Percentiles rank a stretch among this genome's conserved stretches.
Conservation (phyloP, 2,329 filamentous ascomycete species). For the Amauroascus verrucosus region DNA sequence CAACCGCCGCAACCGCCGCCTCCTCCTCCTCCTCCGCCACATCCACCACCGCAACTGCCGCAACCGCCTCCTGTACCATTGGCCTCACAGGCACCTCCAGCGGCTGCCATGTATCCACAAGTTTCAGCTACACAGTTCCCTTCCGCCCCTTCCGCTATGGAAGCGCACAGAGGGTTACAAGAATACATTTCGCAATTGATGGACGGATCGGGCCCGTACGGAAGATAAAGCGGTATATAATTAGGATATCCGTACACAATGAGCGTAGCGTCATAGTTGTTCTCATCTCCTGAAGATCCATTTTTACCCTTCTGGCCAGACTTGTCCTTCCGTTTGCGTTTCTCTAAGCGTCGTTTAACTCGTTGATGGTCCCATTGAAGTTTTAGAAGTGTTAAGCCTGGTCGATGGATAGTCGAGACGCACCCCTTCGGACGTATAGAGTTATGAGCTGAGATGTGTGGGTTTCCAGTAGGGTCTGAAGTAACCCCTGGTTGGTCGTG, state of each 20-base stretch:
- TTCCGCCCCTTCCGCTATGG: slow-evolving; percentile 17
- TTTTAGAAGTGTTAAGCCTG: slow-evolving; percentile 28
- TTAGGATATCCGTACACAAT: slow-evolving; percentile 40
- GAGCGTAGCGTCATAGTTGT: slow-evolving; percentile 16
- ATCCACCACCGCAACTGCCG: slow-evolving; percentile 35
- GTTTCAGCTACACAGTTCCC: slow-evolving; percentile 42
- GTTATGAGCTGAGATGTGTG: slow-evolving; percentile 66
- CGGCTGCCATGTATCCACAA: slow-evolving; percentile 24
- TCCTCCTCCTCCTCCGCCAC: slow-evolving; percentile 32
- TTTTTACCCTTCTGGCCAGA: background rate
- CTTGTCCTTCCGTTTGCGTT: slow-evolving; percentile 15
- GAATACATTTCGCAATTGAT: slow-evolving; percentile 36
- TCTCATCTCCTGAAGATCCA: background rate
- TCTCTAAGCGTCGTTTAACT: slow-evolving; percentile 29
- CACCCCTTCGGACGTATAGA: slow-evolving; percentile 41
- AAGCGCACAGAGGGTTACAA: slow-evolving; percentile 39
- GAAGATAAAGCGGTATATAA: slow-evolving; percentile 37
- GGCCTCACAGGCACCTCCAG: slow-evolving; percentile 21
- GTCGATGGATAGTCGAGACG: slow-evolving; percentile 14
- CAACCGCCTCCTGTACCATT: slow-evolving; percentile 36
- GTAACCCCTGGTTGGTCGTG: slow-evolving; percentile 37
- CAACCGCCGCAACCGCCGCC: background rate
- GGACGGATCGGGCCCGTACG: slow-evolving; percentile 39
- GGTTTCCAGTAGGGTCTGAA: slow-evolving; percentile 44
- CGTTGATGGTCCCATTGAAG: slow-evolving; percentile 49